Evolutionary conservation across 1,139 yeast genomes (phyloP).

Genomic region (Torulaspora globosa): DNA sequence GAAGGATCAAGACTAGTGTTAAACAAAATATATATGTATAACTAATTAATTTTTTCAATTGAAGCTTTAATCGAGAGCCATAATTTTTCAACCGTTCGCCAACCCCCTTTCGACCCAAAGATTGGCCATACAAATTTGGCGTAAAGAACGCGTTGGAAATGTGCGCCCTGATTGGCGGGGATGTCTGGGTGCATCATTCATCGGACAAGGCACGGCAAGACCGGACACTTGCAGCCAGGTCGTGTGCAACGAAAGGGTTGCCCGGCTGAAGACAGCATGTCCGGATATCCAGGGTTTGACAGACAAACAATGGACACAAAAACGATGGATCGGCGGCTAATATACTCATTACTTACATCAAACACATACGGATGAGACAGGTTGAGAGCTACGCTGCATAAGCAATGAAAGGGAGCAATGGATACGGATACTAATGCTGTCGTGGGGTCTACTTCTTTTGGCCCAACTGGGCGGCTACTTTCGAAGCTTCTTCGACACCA

Average conservation of each 20-base stretch:
- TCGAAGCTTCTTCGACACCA: constrained; percentile 88
- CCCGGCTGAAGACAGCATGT: no score
- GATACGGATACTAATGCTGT: background rate
- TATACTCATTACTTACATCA: no score
- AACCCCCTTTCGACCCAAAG: constrained; percentile 5
- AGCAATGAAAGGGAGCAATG: background rate
- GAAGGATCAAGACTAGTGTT: background rate
- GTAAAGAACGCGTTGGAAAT: background rate
- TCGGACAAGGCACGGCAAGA: background rate
- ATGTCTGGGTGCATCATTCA: background rate
- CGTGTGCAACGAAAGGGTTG: no score
- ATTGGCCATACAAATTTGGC: constrained; percentile 2
- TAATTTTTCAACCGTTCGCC: constrained; percentile 4
- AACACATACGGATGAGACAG: no score
- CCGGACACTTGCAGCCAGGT: background rate
- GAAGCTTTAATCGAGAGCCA: background rate
- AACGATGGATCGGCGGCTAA: no score
- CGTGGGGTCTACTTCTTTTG: constrained; percentile 44
- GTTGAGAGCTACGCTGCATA: no score
- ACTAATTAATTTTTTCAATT: constrained; percentile 1
- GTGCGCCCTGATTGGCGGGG: constrained; percentile 4
- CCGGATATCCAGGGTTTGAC: no score
- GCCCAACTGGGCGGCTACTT: constrained; percentile 74
- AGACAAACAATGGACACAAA: no score
- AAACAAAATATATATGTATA: background rate